Evolutionary conservation across 371 early-diverging fungal genomes (phyloP).

Genomic region (Chytridium lagenaria): DNA sequence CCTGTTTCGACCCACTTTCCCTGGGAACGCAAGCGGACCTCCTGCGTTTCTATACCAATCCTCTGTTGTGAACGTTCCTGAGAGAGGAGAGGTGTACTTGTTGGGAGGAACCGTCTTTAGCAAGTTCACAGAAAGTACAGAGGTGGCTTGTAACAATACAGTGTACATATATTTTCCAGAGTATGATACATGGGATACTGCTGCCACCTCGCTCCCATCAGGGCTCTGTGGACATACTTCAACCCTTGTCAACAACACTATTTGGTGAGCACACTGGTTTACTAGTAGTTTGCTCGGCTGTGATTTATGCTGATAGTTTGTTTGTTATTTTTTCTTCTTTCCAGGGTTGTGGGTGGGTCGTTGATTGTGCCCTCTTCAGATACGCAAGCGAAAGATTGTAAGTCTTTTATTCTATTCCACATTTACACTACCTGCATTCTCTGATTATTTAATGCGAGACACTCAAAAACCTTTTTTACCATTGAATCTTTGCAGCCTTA

Average conservation of each 20-base stretch:
- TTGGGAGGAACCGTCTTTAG: neutral
- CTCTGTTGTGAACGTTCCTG: neutral
- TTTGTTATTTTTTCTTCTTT: neutral
- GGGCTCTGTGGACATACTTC: conserved; percentile 2
- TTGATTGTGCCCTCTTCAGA: neutral
- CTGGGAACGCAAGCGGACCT: too few relatives aligned
- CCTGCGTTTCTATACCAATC: neutral
- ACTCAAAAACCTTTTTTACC: too few relatives aligned
- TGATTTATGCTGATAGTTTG: neutral
- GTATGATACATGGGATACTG: neutral
- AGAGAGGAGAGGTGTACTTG: neutral
- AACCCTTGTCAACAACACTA: neutral
- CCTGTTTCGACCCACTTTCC: too few relatives aligned
- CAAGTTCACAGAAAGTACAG: neutral
- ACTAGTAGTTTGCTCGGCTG: neutral
- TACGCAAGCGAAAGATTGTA: neutral
- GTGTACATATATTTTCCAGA: neutral
- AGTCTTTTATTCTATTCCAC: neutral
- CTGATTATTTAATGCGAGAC: too few relatives aligned
- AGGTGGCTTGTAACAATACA: neutral
- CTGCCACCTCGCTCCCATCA: neutral
- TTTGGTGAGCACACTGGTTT: too few relatives aligned
- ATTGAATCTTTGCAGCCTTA: too few relatives aligned
- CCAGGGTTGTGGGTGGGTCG: neutral
- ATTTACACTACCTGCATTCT: neutral